Conservation (phyloP, 202 grass and related monocot genomes). For the Zoysia matrella region DNA sequence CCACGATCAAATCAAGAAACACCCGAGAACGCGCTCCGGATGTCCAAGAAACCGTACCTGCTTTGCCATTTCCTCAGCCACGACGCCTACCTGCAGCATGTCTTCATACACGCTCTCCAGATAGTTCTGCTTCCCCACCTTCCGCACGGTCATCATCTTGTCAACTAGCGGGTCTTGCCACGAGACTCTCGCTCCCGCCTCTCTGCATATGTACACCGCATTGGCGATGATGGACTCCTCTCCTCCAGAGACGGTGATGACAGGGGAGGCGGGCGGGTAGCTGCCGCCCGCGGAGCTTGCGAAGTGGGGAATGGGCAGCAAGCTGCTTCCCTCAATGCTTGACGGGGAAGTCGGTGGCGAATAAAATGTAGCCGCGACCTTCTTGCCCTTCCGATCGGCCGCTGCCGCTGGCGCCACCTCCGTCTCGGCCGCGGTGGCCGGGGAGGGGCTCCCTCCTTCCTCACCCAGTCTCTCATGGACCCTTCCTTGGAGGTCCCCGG, state of each 20-base stretch:
- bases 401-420: background rate
- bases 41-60: slow-evolving; percentile 28
- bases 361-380: background rate
- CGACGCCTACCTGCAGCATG: background rate
- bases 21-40: slow-evolving; percentile 24
- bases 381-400: slow-evolving; percentile 37
- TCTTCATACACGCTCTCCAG: background rate
- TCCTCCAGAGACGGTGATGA: background rate
- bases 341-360: no score
- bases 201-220: background rate
- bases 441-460: background rate
- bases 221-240: no score
- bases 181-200: background rate
- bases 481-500: background rate
- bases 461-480: background rate
- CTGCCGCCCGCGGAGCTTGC: background rate
- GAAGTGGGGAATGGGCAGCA: no score
- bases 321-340: no score
- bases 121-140: background rate
- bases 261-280: background rate
- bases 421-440: background rate
- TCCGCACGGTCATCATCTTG: background rate
- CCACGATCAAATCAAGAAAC: background rate
- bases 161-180: background rate
- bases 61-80: no score